Conservation (phyloP, 352 stramenopile genomes). For the Phytophthora pluvialis region DNA sequence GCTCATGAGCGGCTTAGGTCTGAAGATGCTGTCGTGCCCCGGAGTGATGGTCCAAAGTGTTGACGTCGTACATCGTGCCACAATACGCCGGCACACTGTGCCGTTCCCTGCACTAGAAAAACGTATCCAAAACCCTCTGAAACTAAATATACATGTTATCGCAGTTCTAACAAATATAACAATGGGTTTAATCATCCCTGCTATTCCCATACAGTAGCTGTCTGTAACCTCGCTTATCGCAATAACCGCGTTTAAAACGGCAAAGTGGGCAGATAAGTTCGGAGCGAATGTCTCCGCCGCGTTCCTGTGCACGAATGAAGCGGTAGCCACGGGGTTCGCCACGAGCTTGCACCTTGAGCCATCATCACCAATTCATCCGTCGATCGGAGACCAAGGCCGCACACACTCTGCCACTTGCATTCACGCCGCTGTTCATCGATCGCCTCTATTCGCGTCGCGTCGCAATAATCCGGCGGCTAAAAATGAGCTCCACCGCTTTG, state of each 20-base stretch:
- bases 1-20: constrained; percentile 70
- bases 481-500: constrained; percentile 39
- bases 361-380: constrained; percentile 29
- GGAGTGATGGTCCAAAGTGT: too few species aligned
- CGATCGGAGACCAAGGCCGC: constrained; percentile 12
- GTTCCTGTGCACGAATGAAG: not conserved
- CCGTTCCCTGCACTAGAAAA: not conserved
- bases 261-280: constrained; percentile 3
- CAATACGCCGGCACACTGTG: not conserved
- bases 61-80: too few species aligned
- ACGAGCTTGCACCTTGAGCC: constrained; percentile 9
- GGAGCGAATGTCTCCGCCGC: constrained; percentile 13
- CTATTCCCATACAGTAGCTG: not conserved
- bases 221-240: not conserved
- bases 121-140: constrained; percentile 1
- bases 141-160: not conserved
- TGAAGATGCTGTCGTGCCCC: not conserved
- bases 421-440: not conserved
- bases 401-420: constrained; percentile 1
- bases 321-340: not conserved
- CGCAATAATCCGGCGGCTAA: constrained; percentile 10
- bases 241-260: constrained; percentile 3
- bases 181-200: not conserved
- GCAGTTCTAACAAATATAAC: not conserved
- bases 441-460: constrained; percentile 20